Evolutionary conservation across 2,329 filamentous ascomycete genomes (phyloP), one percentile per base, ranked within the genome.

Genomic region (Verticillium nubilum): DNA sequence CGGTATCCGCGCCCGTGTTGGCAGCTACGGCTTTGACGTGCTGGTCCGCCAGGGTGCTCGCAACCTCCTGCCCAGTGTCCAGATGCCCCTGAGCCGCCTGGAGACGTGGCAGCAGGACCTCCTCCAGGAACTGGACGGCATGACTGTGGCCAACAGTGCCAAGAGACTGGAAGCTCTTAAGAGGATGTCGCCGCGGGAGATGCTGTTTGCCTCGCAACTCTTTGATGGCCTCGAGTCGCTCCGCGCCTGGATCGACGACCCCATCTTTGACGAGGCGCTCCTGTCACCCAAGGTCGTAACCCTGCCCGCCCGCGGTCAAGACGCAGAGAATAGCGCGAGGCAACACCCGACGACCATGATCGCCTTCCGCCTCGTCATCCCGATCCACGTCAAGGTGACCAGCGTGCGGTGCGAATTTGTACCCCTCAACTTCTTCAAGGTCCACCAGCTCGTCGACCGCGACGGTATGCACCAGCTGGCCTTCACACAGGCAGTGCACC

Each of bases 351-450:
- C 70, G 55, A 68, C 69, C 2, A 70, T 86, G 65, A 76, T 86
- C 31, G 71, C 81, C n/a, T 84, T 90, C 68, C 81, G 81, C 53
- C 73, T 86, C 17, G 80, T 90, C 50, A 81, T 87, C 19, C 84
- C 84, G 1, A 84, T 90, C 28, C 84, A 89, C 63, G 77, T 78
- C 17, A 78, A 77, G 33, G 70, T 83, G 9, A 73, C 75, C 2
- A 79, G 80, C 25, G 74, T 80, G 1, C 78, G 79, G 28, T 82
- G 84, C 66, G 77, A 80, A 59, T 88, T 88, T 63, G 77, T 82
- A 1, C 86, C 88, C 0, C 73, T 90, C 29, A 81, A 74, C 52
- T 85, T 90, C 64, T 90, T 90, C 75, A 86, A 84, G 64, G 76
- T 82, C 7, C 86, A 87, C 60, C 88, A 91, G 70, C 81, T 87